phyloP scores from a whole-genome alignment of 2,329 filamentous ascomycete genomes.

The Bipolaris gigantea region DNA sequence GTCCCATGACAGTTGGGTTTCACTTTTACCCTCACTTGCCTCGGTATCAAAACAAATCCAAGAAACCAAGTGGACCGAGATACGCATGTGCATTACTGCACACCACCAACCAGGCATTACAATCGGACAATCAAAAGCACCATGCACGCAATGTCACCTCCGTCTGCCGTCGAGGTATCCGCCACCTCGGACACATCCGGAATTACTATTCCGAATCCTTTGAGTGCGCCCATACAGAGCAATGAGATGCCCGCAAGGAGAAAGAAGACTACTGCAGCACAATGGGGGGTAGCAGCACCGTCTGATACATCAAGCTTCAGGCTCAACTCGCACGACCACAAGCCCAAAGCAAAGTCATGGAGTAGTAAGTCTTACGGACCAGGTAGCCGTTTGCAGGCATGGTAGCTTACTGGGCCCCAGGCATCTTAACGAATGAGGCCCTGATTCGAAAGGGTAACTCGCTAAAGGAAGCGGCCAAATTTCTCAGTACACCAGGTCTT shows the following conservation, averaged over 20 bases:
- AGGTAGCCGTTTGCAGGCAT: not conserved
- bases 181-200: conserved; percentile 53
- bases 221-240: conserved; percentile 58
- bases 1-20: not conserved
- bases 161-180: conserved; percentile 46
- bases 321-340: conserved; percentile 61
- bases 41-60: not conserved
- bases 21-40: not conserved
- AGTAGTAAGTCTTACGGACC: conserved; percentile 65
- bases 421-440: conserved; percentile 55
- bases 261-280: conserved; percentile 68
- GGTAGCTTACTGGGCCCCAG: conserved; percentile 28
- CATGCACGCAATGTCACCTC: conserved; percentile 31
- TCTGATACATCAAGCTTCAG: conserved; percentile 82
- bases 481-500: conserved; percentile 77
- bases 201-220: conserved; percentile 51
- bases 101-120: not conserved
- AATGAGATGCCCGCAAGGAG: conserved; percentile 69
- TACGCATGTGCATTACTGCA: not conserved
- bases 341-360: conserved; percentile 80
- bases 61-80: not conserved
- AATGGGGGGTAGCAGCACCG: conserved; percentile 74
- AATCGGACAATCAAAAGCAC: not conserved
- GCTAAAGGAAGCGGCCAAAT: conserved; percentile 80
- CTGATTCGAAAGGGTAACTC: conserved; percentile 58